Conservation (phyloP, 2,329 filamentous ascomycete genomes). For the Trichoderma harzianum region DNA sequence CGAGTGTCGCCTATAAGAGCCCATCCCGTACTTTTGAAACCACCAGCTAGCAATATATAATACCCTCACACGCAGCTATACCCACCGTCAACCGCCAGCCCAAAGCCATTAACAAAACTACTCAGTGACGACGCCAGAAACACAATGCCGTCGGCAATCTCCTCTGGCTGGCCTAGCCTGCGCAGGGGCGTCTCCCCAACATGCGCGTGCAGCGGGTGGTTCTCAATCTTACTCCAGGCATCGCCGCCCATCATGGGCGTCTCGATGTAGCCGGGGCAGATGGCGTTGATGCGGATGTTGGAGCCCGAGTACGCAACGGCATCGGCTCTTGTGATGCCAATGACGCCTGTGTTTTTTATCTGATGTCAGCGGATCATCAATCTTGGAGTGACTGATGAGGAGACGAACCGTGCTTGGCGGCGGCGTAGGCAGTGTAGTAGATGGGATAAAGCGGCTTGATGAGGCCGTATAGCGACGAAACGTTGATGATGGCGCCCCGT, state of each 20-base stretch:
- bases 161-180: conserved; percentile 47
- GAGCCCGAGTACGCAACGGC: conserved; percentile 48
- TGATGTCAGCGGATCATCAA: neutral
- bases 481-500: conserved; percentile 53
- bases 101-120: conserved; percentile 41
- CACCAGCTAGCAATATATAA: neutral
- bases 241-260: conserved; percentile 37
- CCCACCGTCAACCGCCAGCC: conserved; percentile 44
- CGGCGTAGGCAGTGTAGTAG: conserved; percentile 45
- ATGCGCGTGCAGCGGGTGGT: conserved; percentile 34
- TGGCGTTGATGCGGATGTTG: conserved; percentile 57
- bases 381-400: neutral
- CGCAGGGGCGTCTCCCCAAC: conserved; percentile 34
- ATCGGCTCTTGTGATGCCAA: conserved; percentile 53
- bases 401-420: conserved; percentile 47
- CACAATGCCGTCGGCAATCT: conserved; percentile 51
- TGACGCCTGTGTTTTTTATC: conserved; percentile 30
- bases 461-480: conserved; percentile 50
- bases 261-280: conserved; percentile 52
- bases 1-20: neutral
- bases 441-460: conserved; percentile 37
- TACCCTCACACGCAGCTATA: conserved; percentile 23
- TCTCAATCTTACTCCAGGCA: conserved; percentile 19
- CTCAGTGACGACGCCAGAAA: conserved; percentile 42
- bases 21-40: neutral